Percentiles rank a stretch among this genome's conserved stretches.
Evolutionary conservation across 2,329 filamentous ascomycete genomes (phyloP).

Genomic region (Hymenoscyphus linearis): DNA sequence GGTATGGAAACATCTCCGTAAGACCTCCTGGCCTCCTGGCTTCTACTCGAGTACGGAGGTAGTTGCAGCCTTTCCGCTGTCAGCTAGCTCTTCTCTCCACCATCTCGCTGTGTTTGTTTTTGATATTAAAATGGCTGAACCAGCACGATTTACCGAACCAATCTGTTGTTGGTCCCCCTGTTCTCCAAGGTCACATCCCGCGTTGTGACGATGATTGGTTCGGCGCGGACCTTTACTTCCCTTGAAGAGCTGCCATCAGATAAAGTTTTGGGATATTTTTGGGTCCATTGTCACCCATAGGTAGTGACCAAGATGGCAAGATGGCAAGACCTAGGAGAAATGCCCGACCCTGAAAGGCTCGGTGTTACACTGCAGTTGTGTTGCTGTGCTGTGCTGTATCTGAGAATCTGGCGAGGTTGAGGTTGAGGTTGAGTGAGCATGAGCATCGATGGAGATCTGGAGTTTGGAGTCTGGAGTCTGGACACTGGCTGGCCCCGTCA

Average conservation of each 20-base stretch:
- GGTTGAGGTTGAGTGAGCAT: too few relatives aligned
- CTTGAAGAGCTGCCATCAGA: slow-evolving; percentile 6
- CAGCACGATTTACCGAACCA: background rate
- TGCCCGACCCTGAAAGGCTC: slow-evolving; percentile 4
- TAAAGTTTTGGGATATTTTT: slow-evolving; percentile 5
- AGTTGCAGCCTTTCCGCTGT: background rate
- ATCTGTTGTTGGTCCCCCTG: background rate
- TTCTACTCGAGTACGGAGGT: too few relatives aligned
- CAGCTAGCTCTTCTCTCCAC: background rate
- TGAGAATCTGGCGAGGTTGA: background rate
- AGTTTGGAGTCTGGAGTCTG: too few relatives aligned
- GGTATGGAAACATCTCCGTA: background rate
- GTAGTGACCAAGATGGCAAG: too few relatives aligned
- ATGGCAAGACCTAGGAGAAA: background rate
- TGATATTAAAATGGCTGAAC: slow-evolving; percentile 4
- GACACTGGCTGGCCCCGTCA: background rate
- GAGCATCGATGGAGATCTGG: background rate
- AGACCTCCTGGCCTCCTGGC: too few relatives aligned
- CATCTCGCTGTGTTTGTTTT: background rate
- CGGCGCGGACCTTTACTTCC: slow-evolving; percentile 2
- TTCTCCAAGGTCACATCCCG: background rate
- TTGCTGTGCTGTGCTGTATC: background rate
- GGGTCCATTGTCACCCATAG: background rate
- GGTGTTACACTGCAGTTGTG: slow-evolving; percentile 2
- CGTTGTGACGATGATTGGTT: background rate